Percentiles rank a stretch among this genome's conserved stretches.
phyloP scores from a whole-genome alignment of 257 asterid genomes.

The Solanum arcanum region DNA sequence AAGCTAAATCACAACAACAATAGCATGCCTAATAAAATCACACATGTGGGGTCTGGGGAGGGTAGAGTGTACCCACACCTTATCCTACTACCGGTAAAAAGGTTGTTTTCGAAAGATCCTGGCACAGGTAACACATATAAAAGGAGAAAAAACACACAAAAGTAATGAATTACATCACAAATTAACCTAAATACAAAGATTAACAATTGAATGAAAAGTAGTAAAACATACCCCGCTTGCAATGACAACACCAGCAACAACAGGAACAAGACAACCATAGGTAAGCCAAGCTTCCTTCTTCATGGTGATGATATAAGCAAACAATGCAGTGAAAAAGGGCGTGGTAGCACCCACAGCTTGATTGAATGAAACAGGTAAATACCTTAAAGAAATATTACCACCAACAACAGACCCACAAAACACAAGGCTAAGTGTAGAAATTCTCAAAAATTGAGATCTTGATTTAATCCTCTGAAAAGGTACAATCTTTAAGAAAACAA shows the following conservation, averaged over 20 bases:
- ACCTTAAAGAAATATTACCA: slow-evolving; percentile 73
- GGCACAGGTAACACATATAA: not conserved
- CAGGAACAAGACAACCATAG: slow-evolving; percentile 78
- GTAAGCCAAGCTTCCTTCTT: slow-evolving; percentile 82
- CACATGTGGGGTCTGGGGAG: not conserved
- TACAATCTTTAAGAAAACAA: slow-evolving; percentile 56
- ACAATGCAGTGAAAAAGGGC: slow-evolving; percentile 87
- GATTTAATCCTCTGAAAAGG: slow-evolving; percentile 83
- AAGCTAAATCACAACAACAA: not conserved
- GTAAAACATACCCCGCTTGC: slow-evolving; percentile 78
- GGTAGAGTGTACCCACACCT: not conserved
- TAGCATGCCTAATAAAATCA: not conserved
- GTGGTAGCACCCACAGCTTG: slow-evolving; percentile 98
- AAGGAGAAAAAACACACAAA: not conserved
- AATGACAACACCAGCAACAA: slow-evolving; percentile 83
- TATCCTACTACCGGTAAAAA: not conserved
- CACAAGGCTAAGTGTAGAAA: slow-evolving; percentile 68
- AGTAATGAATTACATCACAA: not conserved
- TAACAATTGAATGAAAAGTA: not conserved
- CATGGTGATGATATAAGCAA: slow-evolving; percentile 68
- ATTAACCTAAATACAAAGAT: not conserved
- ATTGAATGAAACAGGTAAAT: slow-evolving; percentile 80
- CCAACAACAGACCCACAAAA: slow-evolving; percentile 95
- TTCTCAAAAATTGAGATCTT: slow-evolving; percentile 59
- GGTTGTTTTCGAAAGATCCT: not conserved